Conservation (phyloP, 2,329 filamentous ascomycete genomes). For the Thielaviopsis punctulata region DNA sequence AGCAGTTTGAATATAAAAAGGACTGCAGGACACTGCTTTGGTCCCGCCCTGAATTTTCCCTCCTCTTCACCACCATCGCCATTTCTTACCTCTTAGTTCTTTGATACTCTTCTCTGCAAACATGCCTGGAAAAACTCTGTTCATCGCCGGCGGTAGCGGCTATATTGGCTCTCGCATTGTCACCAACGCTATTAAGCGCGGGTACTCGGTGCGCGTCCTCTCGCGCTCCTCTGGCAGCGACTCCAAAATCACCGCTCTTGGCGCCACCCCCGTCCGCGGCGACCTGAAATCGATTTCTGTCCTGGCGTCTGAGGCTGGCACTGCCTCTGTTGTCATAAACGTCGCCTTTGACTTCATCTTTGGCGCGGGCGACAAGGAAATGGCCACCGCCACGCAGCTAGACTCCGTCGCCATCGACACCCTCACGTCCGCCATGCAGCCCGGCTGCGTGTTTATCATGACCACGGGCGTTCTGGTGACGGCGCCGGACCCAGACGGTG, state of each 20-base stretch:
- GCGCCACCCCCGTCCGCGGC: constrained; percentile 24
- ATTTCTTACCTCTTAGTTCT: not conserved
- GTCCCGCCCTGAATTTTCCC: not conserved
- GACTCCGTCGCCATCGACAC: constrained; percentile 22
- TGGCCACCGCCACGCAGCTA: constrained; percentile 13
- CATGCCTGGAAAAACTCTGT: constrained; percentile 14
- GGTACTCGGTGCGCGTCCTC: constrained; percentile 25
- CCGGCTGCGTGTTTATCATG: constrained; percentile 21
- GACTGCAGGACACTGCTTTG: too few relatives aligned
- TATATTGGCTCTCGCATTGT: constrained; percentile 23
- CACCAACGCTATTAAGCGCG: constrained; percentile 20
- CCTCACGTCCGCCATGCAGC: constrained; percentile 19
- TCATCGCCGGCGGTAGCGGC: constrained; percentile 25
- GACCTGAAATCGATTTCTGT: constrained; percentile 22
- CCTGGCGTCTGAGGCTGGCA: constrained; percentile 21
- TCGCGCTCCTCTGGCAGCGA: constrained; percentile 22
- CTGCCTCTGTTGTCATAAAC: constrained; percentile 27
- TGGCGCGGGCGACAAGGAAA: constrained; percentile 17
- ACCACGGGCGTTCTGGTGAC: constrained; percentile 19
- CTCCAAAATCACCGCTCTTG: constrained; percentile 20
- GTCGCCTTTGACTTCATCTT: constrained; percentile 22
- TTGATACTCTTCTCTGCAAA: not conserved
- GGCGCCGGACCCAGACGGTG: constrained; percentile 15
- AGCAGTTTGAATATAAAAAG: too few relatives aligned
- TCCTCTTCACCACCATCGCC: not conserved